Percentiles rank a stretch among this genome's conserved stretches.
These are phyloP conservation scores for Mycena amicta DNA, from an alignment of 768 basidiomycete genomes.

Conservation along the genomic window DNA sequence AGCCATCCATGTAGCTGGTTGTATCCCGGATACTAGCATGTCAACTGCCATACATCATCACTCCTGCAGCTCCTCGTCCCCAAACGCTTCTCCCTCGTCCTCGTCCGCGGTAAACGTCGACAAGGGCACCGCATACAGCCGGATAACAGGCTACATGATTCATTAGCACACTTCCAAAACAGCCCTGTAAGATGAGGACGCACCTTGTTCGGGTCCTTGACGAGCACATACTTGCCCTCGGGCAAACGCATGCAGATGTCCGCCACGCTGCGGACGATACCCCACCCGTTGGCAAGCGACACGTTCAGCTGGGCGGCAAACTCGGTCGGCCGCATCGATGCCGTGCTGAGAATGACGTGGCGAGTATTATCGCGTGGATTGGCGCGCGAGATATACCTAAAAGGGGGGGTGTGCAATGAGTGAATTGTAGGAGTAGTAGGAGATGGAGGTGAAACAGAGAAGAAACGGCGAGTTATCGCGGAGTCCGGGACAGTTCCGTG, in stretches of 20 bases:
- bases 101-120: constrained; percentile 85
- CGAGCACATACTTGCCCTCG: constrained; percentile 95
- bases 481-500: neutral
- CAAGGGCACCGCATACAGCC: constrained; percentile 89
- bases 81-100: constrained; percentile 54
- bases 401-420: constrained; percentile 3
- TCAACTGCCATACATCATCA: constrained; percentile 1
- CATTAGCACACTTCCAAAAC: constrained; percentile 1
- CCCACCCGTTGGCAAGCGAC: constrained; percentile 95
- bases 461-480: neutral
- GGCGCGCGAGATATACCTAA: constrained; percentile 90
- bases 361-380: constrained; percentile 94
- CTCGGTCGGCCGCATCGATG: constrained; percentile 91
- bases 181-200: constrained; percentile 24
- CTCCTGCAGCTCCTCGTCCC: constrained; percentile 30
- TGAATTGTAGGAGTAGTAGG: neutral
- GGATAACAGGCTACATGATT: constrained; percentile 80
- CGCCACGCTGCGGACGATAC: constrained; percentile 92
- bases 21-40: too few relatives aligned
- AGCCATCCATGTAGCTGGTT: neutral
- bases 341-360: constrained; percentile 93
- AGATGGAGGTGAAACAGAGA: neutral
- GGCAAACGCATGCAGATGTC: constrained; percentile 96
- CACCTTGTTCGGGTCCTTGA: constrained; percentile 98
- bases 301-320: constrained; percentile 96